Percentiles rank a stretch among this genome's conserved stretches.
phyloP scores from a whole-genome alignment of 2,329 filamentous ascomycete genomes.

The Venturia effusa region DNA sequence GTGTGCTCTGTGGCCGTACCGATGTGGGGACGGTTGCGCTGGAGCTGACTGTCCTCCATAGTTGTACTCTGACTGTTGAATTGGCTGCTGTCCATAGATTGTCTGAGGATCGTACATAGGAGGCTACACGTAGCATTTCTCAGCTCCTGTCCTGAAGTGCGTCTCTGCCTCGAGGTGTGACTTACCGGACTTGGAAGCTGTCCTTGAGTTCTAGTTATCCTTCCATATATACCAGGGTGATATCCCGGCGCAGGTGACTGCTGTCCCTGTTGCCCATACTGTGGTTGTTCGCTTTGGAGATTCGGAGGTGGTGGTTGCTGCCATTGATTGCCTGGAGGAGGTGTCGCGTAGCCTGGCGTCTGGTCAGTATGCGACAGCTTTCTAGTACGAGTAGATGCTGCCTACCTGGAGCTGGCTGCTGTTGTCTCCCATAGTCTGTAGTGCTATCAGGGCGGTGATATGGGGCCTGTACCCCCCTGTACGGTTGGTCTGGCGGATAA shows the following conservation, averaged over 20 bases:
- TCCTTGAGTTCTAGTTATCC: slow-evolving; percentile 15
- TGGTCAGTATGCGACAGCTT: background rate
- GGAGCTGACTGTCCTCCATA: background rate
- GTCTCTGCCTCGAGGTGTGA: slow-evolving; percentile 3
- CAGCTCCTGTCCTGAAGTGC: background rate
- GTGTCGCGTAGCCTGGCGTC: background rate
- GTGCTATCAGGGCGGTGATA: slow-evolving; percentile 5
- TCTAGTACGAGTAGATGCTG: background rate
- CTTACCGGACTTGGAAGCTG: background rate
- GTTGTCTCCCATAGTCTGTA: slow-evolving; percentile 7
- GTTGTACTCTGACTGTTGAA: background rate
- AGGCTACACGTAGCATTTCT: background rate
- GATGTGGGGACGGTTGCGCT: background rate
- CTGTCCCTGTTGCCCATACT: slow-evolving; percentile 12
- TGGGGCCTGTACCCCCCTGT: slow-evolving; percentile 9
- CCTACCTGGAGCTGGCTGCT: slow-evolving; percentile 1
- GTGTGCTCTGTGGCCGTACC: background rate
- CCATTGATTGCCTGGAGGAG: slow-evolving; percentile 1
- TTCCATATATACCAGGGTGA: slow-evolving; percentile 13
- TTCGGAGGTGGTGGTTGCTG: slow-evolving; percentile 1
- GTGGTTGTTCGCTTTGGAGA: slow-evolving; percentile 7
- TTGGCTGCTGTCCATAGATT: background rate
- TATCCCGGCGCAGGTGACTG: slow-evolving; percentile 5
- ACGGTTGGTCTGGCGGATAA: background rate
- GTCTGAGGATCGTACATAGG: background rate